Evolutionary conservation across 140 eudicot species (phyloP).

Genomic region (Eryngium alpinum): DNA sequence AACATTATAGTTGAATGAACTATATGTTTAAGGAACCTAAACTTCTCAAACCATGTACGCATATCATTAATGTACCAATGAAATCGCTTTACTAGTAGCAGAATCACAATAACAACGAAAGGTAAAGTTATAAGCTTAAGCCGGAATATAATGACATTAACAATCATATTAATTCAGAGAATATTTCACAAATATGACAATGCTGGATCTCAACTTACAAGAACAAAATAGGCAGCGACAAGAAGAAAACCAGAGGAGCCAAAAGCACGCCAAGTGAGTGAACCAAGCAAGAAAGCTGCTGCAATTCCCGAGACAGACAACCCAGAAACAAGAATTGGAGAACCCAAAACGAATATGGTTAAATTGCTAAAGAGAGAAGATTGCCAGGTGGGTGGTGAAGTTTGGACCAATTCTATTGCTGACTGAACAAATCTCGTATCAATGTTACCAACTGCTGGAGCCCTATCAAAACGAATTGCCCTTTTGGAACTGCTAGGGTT

Average conservation of each 20-base stretch:
- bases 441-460: constrained; percentile 32
- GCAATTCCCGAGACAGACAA: constrained; percentile 67
- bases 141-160: background rate
- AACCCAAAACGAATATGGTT: constrained; percentile 57
- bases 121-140: too few species aligned
- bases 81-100: too few species aligned
- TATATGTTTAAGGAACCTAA: too few species aligned
- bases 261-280: constrained; percentile 93
- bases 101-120: too few species aligned
- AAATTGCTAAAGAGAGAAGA: constrained; percentile 62
- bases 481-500: constrained; percentile 22
- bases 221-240: constrained; percentile 76
- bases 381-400: constrained; percentile 87
- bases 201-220: constrained; percentile 43
- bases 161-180: background rate
- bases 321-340: constrained; percentile 72
- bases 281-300: constrained; percentile 92
- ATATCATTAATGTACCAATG: too few species aligned
- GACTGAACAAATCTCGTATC: constrained; percentile 36
- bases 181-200: background rate
- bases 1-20: too few species aligned
- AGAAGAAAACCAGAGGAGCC: constrained; percentile 83
- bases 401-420: constrained; percentile 49
- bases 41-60: too few species aligned
- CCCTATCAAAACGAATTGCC: constrained; percentile 16